Base-by-base conservation (phyloP, 805 yeast genomes). In the Pichia manshurica region DNA sequence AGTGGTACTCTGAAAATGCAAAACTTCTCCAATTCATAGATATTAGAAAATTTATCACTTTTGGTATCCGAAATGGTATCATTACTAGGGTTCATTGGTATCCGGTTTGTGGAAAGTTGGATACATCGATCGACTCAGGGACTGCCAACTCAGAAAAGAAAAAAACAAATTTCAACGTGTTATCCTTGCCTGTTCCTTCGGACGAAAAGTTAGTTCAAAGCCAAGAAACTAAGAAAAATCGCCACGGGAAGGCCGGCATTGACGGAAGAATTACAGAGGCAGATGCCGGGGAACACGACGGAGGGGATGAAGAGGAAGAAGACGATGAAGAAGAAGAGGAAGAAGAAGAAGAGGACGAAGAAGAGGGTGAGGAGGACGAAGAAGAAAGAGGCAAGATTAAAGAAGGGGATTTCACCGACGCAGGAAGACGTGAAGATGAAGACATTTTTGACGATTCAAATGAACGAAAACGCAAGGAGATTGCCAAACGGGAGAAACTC, bases 41-140 rank as follows among this genome's bases (percentile, higher is more conserved):
- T 63, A 71, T 93, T 3, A 73, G 98, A 53, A 69, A 95, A 46
- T 87, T 93, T 56, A 70, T 93, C 19, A 79, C 89, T 17, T 93
- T 90, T 70, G 99, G 99, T 1, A 74, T 87, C 2, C 69, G 87
- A 21, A 77, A 88, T 51, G 88, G 95, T 0, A 58, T 93, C 5
- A 83, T 95, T 8, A 89, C 89, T 61, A 68, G 97, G 44, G 85
- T 89, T 1, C 76, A 84, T 47, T 70, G 89, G 19, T 87, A 79
- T 59, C 97, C 98, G 0, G 67, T 87, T 1, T 63, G 78, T 45
- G 69, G 64, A 32, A 62, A 66, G 39, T 58, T 73, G 13, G 64
- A 66, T n/a, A 64, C 66, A 37, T 63, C 70, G 0, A 58, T 69
- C 6, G 21, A 9, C 3, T 25, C 36, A 4, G 21, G 32, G 8